These are phyloP conservation scores for Cladorrhinum sp. DNA, from an alignment of 2,329 filamentous ascomycete genomes.

Conservation along the genomic window DNA sequence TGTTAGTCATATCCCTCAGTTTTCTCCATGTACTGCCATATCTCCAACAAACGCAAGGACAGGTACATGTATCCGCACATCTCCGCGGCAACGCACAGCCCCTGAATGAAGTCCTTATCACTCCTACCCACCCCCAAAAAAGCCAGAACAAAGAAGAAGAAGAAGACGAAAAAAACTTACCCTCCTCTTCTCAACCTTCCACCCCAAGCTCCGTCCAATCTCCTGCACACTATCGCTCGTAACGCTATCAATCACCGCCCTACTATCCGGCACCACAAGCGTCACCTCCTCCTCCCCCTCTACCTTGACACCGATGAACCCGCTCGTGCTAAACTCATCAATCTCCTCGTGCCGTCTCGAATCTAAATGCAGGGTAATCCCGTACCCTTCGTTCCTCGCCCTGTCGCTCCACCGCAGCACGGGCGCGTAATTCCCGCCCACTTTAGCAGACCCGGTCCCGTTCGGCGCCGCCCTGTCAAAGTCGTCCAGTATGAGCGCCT, in stretches of 20 bases:
- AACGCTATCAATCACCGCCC: conserved; percentile 82
- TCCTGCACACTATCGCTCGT: conserved; percentile 76
- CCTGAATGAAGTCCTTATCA: neutral
- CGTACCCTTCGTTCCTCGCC: conserved; percentile 74
- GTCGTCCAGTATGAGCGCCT: conserved; percentile 82
- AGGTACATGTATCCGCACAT: too few relatives aligned
- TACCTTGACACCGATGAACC: conserved; percentile 77
- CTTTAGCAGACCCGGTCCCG: conserved; percentile 86
- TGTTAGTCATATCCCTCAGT: neutral
- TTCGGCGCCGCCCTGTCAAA: conserved; percentile 93
- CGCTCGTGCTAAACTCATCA: conserved; percentile 94
- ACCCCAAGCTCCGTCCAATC: conserved; percentile 75
- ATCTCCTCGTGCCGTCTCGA: conserved; percentile 79
- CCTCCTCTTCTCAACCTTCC: conserved; percentile 74
- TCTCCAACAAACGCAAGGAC: too few relatives aligned
- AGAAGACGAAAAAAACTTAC: conserved; percentile 41
- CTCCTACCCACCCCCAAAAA: neutral
- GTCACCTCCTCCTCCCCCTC: conserved; percentile 60
- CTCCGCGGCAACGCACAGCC: neutral
- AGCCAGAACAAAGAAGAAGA: neutral
- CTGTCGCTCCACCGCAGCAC: conserved; percentile 84
- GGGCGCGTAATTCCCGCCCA: conserved; percentile 94
- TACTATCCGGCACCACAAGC: conserved; percentile 82
- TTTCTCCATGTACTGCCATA: neutral
- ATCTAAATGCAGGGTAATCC: conserved; percentile 94